Percentiles rank a stretch among this genome's conserved stretches.
phyloP scores from a whole-genome alignment of 257 asterid genomes.

The Nicotiana attenuata region DNA sequence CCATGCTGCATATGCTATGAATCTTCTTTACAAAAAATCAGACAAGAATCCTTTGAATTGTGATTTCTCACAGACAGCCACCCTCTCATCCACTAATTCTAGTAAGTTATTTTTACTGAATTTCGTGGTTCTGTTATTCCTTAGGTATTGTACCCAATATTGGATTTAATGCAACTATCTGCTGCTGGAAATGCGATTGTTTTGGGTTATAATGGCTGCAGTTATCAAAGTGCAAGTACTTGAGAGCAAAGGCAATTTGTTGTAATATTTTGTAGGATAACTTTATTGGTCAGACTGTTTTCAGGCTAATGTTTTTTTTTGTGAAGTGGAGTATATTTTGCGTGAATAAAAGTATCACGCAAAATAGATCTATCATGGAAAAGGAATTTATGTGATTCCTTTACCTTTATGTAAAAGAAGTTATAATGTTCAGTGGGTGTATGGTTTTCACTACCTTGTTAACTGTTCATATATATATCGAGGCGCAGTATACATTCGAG shows the following conservation, averaged over 20 bases:
- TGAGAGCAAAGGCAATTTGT: conserved; percentile 10
- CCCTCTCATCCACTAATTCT: conserved; percentile 41
- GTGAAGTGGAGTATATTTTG: conserved; percentile 14
- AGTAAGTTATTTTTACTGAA: conserved; percentile 30
- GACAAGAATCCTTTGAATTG: conserved; percentile 36
- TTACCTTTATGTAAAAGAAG: background rate
- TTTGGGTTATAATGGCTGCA: conserved; percentile 48
- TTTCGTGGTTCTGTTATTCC: background rate
- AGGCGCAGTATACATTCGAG: background rate
- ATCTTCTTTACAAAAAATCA: conserved; percentile 38
- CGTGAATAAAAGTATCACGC: conserved; percentile 1
- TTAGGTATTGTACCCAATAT: background rate
- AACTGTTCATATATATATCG: background rate
- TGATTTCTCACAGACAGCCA: conserved; percentile 48
- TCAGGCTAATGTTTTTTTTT: background rate
- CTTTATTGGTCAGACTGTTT: background rate
- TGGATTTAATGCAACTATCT: background rate
- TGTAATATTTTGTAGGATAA: background rate
- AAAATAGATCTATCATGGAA: background rate
- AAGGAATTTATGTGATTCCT: background rate
- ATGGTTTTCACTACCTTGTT: background rate
- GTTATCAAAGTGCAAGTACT: conserved; percentile 34
- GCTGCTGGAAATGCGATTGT: background rate
- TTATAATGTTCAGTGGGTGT: background rate
- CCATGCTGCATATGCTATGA: conserved; percentile 68